Conservation (phyloP, 1,284 basidiomycete genomes). For the Grifola frondosa region DNA sequence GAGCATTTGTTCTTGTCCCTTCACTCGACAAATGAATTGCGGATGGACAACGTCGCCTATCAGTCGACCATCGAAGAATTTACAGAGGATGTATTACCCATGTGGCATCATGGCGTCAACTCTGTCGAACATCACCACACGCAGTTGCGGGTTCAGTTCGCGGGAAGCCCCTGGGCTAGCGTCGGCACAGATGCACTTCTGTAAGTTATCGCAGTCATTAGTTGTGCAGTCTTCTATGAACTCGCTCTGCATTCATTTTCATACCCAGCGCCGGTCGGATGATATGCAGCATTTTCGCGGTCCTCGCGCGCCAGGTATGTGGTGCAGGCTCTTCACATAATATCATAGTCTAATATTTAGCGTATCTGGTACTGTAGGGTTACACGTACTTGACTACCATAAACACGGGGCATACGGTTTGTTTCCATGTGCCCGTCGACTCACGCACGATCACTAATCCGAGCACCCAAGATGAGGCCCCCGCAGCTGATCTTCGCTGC, state of each 20-base stretch:
- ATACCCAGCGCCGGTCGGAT: conserved; percentile 41
- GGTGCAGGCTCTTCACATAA: neutral
- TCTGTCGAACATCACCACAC: conserved; percentile 24
- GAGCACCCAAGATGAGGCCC: conserved; percentile 37
- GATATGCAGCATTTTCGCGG: conserved; percentile 40
- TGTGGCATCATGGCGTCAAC: conserved; percentile 47
- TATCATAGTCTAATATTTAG: conserved; percentile 1
- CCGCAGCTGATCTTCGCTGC: conserved; percentile 62
- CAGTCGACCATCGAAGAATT: conserved; percentile 40
- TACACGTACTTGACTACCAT: conserved; percentile 61
- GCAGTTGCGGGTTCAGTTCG: conserved; percentile 43
- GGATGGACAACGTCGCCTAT: conserved; percentile 39
- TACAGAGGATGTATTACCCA: conserved; percentile 40
- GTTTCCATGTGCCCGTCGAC: conserved; percentile 20
- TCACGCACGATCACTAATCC: conserved; percentile 1
- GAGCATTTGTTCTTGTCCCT: conserved; percentile 39
- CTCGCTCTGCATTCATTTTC: neutral
- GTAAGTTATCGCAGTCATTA: conserved; percentile 30
- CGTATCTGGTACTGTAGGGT: conserved; percentile 31
- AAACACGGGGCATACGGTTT: conserved; percentile 52
- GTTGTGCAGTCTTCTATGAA: neutral
- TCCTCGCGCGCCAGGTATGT: conserved; percentile 41
- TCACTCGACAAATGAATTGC: conserved; percentile 38
- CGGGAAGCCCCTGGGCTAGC: conserved; percentile 45
- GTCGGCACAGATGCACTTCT: conserved; percentile 41